Evolutionary conservation across 2,329 filamentous ascomycete species (phyloP), one percentile per base, ranked within the genome.

Genomic region (Calonectria crousiana): DNA sequence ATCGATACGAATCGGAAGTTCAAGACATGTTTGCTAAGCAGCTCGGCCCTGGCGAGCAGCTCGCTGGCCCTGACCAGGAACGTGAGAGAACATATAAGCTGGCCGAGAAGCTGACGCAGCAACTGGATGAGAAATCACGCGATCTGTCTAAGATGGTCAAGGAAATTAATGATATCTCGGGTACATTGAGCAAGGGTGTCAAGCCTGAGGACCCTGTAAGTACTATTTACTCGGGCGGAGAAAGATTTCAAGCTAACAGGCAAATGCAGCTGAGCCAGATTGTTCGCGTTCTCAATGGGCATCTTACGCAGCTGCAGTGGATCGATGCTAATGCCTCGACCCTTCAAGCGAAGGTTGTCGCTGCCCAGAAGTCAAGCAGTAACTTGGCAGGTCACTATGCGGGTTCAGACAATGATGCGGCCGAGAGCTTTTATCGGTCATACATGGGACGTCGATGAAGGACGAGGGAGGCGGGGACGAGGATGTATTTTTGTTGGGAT

Each of bases 131-230:
- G 80, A 97, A 98, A 92, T 95, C 95, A 82, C 95, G 95, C 83
- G 95, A 98, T 83, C 89, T 99, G 76, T 93, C 92, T 62, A 96
- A 95, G 86, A 98, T 99, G 95, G 98, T 99, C 80, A 96, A 98
- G 83, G 97, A 98, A 85, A 98, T 99, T 83, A 99, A 99, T 83
- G 92, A 93, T 79, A 96, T 97, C 75, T 97, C 95, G n/a, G 91
- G 94, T 69, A 95, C 93, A 30, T 87, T 99, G 78, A 96, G 92
- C 89, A 98, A 97, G 89, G 95, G 94, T 73, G 93, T 91, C 85
- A 97, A 97, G 85, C 91, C 95, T 34, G 95, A 97, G 84, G 95
- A 97, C 85, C 95, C 95, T 78, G 95, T 97, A 90, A 86, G 93
- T 90, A 80, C 41, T 53, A 44, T 3, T 14, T 23, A 49, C n/a